phyloP scores from a whole-genome alignment of 2,329 filamentous ascomycete genomes.

The Pseudocercospora fuligena region DNA sequence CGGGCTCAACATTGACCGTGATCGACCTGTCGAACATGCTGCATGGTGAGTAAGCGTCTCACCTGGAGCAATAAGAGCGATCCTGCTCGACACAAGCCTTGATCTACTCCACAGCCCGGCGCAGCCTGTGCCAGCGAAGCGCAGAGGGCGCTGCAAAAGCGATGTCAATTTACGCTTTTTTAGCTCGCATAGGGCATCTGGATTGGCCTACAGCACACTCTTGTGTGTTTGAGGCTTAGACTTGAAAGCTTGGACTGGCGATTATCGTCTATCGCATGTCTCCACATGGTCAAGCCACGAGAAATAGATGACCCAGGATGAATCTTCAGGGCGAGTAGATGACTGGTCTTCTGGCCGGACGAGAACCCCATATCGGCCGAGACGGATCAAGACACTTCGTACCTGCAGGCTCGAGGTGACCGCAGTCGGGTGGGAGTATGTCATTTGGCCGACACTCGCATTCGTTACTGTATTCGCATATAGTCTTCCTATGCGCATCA shows the following conservation, averaged over 20 bases:
- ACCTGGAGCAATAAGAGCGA: slow-evolving; percentile 5
- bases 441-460: background rate
- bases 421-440: background rate
- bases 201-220: background rate
- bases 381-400: slow-evolving; percentile 4
- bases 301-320: background rate
- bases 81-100: slow-evolving; percentile 6
- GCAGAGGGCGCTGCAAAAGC: background rate
- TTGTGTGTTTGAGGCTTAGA: background rate
- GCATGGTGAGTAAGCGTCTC: slow-evolving; percentile 6
- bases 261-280: background rate
- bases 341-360: background rate
- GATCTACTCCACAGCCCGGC: slow-evolving; percentile 1
- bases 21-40: background rate
- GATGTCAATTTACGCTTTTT: slow-evolving; percentile 4
- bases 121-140: background rate
- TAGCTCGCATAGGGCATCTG: background rate
- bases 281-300: background rate
- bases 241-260: background rate
- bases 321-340: background rate
- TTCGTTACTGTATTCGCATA: background rate
- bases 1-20: background rate
- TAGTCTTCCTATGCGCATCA: background rate
- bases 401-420: background rate
- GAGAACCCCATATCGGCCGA: background rate